phyloP scores from a whole-genome alignment of 495 filamentous ascomycete genomes.

The Aeminium ludgeri region DNA sequence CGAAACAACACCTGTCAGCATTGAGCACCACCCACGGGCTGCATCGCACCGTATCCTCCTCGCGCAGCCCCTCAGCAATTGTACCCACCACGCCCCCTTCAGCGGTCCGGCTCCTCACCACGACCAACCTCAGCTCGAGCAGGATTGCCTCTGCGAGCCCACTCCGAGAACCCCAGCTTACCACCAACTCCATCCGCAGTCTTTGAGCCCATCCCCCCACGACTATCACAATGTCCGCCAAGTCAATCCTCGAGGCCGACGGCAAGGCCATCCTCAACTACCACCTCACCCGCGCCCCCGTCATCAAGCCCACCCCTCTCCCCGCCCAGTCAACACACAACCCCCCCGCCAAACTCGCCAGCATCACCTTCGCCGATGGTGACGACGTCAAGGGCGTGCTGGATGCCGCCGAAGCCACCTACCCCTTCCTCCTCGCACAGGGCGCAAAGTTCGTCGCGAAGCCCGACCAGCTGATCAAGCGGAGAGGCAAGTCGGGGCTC shows the following conservation, averaged over 20 bases:
- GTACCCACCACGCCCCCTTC: no score
- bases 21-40: no score
- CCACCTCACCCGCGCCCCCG: constrained; percentile 93
- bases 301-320: constrained; percentile 95
- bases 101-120: no score
- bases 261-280: constrained; percentile 99
- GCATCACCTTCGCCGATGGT: constrained; percentile 84
- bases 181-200: neutral
- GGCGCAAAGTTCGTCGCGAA: constrained; percentile 94
- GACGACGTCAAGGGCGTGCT: constrained; percentile 67
- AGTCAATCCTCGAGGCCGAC: constrained; percentile 95
- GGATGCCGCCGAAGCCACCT: constrained; percentile 85
- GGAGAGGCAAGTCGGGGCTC: constrained; percentile 94
- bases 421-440: constrained; percentile 74
- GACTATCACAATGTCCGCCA: constrained; percentile 93
- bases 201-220: no score
- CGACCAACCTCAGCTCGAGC: no score
- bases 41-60: no score
- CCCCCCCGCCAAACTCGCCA: constrained; percentile 73
- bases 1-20: no score
- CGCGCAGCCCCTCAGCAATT: no score
- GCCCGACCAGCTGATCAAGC: constrained; percentile 99
- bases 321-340: constrained; percentile 77
- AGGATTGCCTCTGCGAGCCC: no score
- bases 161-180: constrained; percentile 4